Conservation (phyloP, 257 asterid genomes). For the Lavandula angustifolia region DNA sequence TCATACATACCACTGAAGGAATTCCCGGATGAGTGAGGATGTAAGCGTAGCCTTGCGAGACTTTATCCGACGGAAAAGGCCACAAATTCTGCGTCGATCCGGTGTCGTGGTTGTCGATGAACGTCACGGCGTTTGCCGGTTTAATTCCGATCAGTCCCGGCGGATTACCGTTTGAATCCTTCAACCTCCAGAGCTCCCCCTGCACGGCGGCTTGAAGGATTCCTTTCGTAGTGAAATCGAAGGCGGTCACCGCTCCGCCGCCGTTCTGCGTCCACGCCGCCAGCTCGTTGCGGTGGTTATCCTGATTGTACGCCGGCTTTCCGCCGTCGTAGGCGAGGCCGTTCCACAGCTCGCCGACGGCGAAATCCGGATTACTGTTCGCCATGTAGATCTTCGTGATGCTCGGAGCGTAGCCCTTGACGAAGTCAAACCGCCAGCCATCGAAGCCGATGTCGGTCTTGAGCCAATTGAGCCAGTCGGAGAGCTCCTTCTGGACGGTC, state of each 20-base stretch:
- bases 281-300: slow-evolving; percentile 50
- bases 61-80: slow-evolving; percentile 83
- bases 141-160: slow-evolving; percentile 77
- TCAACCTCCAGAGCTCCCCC: slow-evolving; percentile 76
- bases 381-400: slow-evolving; percentile 61
- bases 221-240: slow-evolving; percentile 84
- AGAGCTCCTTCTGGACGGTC: slow-evolving; percentile 61
- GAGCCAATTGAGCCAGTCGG: slow-evolving; percentile 93
- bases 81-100: slow-evolving; percentile 66
- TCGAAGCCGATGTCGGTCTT: slow-evolving; percentile 67
- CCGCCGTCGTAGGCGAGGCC: slow-evolving; percentile 41
- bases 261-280: slow-evolving; percentile 50
- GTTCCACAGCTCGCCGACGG: slow-evolving; percentile 79
- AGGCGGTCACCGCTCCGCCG: slow-evolving; percentile 59
- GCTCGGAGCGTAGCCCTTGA: slow-evolving; percentile 57
- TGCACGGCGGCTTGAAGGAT: slow-evolving; percentile 73
- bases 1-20: slow-evolving; percentile 55
- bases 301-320: slow-evolving; percentile 56
- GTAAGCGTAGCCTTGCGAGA: slow-evolving; percentile 76
- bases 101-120: slow-evolving; percentile 85
- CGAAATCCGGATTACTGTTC: slow-evolving; percentile 62
- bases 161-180: slow-evolving; percentile 58
- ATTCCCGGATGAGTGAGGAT: slow-evolving; percentile 88
- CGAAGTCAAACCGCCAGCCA: slow-evolving; percentile 86
- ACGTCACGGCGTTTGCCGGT: slow-evolving; percentile 73